Conservation (phyloP, 495 filamentous ascomycete genomes). For the Ascobolus immersus region DNA sequence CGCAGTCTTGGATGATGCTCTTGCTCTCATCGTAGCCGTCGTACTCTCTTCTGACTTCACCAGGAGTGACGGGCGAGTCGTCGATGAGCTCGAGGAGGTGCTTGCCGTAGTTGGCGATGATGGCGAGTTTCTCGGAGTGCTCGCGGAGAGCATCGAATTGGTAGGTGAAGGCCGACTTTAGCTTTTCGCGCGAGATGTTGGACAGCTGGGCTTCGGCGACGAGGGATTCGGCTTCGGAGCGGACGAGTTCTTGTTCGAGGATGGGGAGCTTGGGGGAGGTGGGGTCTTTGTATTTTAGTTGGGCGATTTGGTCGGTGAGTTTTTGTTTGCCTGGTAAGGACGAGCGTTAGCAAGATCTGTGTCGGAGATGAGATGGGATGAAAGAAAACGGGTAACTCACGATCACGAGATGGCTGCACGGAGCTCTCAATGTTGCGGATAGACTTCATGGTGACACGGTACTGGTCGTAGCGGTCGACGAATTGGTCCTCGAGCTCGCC, state of each 20-base stretch:
- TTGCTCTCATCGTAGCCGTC: conserved; percentile 97
- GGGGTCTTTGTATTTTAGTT: conserved; percentile 98
- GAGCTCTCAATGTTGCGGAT: conserved; percentile 97
- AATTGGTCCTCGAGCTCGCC: conserved; percentile 95
- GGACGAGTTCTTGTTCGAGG: conserved; percentile 92
- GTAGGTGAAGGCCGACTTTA: conserved; percentile 94
- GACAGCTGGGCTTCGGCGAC: conserved; percentile 94
- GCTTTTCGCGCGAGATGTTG: conserved; percentile 97
- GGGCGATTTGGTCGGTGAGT: conserved; percentile 95
- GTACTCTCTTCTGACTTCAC: conserved; percentile 86
- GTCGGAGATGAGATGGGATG: background rate
- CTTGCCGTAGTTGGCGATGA: conserved; percentile 93
- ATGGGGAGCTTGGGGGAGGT: conserved; percentile 93
- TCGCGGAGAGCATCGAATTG: conserved; percentile 94
- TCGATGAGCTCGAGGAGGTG: conserved; percentile 86
- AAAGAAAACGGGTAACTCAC: conserved; percentile 28
- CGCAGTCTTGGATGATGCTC: conserved; percentile 97
- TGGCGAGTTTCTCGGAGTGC: conserved; percentile 94
- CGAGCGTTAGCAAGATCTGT: background rate
- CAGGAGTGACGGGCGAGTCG: conserved; percentile 87
- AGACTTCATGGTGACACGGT: conserved; percentile 96
- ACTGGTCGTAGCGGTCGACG: conserved; percentile 96
- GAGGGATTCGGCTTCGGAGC: conserved; percentile 90
- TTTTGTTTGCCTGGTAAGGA: conserved; percentile 63
- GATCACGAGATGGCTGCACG: conserved; percentile 89